A percentile compares a stretch with the other conserved stretches of the same genome.
Evolutionary conservation across 495 filamentous ascomycete species (phyloP).

Genomic region (Paragyromitra xinjiangensis): DNA sequence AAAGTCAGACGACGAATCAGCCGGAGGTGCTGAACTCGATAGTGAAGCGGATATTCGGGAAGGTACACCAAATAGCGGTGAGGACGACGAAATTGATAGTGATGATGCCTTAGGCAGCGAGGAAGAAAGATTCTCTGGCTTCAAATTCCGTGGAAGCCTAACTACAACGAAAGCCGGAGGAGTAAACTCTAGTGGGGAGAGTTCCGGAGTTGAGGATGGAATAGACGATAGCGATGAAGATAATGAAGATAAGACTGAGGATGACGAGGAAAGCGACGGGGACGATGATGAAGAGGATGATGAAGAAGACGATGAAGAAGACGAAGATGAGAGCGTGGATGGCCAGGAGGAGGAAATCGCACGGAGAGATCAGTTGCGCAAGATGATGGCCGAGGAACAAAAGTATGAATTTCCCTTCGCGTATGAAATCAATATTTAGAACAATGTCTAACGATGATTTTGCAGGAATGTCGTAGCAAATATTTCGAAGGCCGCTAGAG

Average conservation of each 20-base stretch:
- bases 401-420: slow-evolving; percentile 57
- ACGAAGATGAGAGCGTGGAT: slow-evolving; percentile 48
- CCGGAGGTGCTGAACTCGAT: slow-evolving; percentile 54
- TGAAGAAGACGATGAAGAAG: slow-evolving; percentile 53
- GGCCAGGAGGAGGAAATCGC: slow-evolving; percentile 49
- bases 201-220: slow-evolving; percentile 56
- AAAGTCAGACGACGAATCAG: slow-evolving; percentile 50
- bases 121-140: slow-evolving; percentile 66
- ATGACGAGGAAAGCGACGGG: slow-evolving; percentile 49
- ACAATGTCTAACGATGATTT: slow-evolving; percentile 18
- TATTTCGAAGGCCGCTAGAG: slow-evolving; percentile 75
- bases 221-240: slow-evolving; percentile 54
- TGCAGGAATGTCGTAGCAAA: slow-evolving; percentile 67
- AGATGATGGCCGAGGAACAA: slow-evolving; percentile 76
- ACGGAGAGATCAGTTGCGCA: slow-evolving; percentile 68
- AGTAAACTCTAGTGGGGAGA: slow-evolving; percentile 32
- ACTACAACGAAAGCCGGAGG: slow-evolving; percentile 57
- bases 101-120: slow-evolving; percentile 71
- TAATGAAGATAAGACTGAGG: slow-evolving; percentile 48
- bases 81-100: slow-evolving; percentile 70
- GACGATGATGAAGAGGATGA: slow-evolving; percentile 51
- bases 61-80: slow-evolving; percentile 58
- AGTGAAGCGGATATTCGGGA: slow-evolving; percentile 62
- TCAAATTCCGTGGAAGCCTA: slow-evolving; percentile 66
- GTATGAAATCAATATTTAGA: background rate